Evolutionary conservation across 148 eudicot species (phyloP), one percentile per base, ranked within the genome.

Genomic region (Bassia scoparia): DNA sequence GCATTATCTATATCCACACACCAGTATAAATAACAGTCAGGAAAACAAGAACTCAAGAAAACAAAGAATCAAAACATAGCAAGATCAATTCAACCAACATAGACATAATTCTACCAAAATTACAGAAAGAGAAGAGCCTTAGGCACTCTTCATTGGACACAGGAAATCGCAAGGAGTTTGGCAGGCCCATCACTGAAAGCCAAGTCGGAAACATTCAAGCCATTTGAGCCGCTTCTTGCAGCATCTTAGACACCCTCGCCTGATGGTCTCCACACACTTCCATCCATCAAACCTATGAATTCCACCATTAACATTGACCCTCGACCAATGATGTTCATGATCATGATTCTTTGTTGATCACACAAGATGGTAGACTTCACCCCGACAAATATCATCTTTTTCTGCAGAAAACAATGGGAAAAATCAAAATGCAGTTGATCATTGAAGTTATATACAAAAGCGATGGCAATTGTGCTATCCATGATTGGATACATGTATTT

Each of bases 211-310:
- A 84, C 87, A 59, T 81, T 81, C 79, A 84, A 62, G 2, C 90
- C 88, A 85, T 83, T 29, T 70, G 56, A 73, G 87, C 77, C 41
- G 78, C 90, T 69, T 76, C 74, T 75, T 74, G 23, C n/a, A 87
- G 76, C 85, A 87, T 81, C 72, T 38, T 72, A 2, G 84, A 75
- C 15, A 85, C 87, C 67, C 71, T 74, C 0, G 74, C 82, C 60
- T 2, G 81, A 76, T 3, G 79, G 70, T 21, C 43, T 82, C 61
- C 72, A 59, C 70, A 74, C 79, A 38, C 83, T 76, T 60, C 71
- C 84, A 61, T 83, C 81, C 85, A 81, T 81, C 74, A 87, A 62
- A 87, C 88, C 83, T 87, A 87, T 0, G 90, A 83, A 31, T 87
- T 85, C 88, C 88, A 85, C 6, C 88, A 64, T 87, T 87, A 23